Evolutionary conservation across 208 protist genomes (phyloP).

Genomic region (Crithidia fasciculata): DNA sequence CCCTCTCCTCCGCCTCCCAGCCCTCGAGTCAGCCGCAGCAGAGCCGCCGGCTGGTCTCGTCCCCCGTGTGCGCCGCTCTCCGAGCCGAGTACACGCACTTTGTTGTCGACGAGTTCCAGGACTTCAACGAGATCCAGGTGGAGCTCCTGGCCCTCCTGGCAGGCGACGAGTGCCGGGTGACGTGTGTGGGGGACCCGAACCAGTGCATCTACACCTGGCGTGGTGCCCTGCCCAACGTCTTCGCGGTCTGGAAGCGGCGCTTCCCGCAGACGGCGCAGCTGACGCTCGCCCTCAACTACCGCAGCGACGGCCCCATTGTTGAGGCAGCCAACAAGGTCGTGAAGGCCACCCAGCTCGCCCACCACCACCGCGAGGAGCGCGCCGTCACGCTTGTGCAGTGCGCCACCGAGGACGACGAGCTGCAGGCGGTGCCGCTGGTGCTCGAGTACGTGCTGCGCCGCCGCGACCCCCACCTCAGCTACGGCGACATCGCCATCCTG

Average conservation of each 20-base stretch:
- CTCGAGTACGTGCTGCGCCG: constrained; percentile 53
- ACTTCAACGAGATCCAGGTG: constrained; percentile 89
- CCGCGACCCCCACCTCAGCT: constrained; percentile 40
- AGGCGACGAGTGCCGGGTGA: constrained; percentile 80
- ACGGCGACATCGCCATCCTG: constrained; percentile 81
- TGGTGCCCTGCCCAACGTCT: constrained; percentile 74
- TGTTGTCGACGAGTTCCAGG: constrained; percentile 91
- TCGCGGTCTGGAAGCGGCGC: constrained; percentile 70
- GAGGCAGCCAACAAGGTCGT: constrained; percentile 61
- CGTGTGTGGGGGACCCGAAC: constrained; percentile 88
- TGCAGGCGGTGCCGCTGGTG: constrained; percentile 44
- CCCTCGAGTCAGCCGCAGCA: constrained; percentile 1
- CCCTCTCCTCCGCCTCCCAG: not conserved
- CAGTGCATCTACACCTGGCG: constrained; percentile 92
- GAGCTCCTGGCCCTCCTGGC: constrained; percentile 84
- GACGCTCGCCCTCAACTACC: constrained; percentile 81
- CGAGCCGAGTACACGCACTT: constrained; percentile 78
- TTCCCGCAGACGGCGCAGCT: constrained; percentile 66
- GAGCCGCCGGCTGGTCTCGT: constrained; percentile 15
- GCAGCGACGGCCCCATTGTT: constrained; percentile 78
- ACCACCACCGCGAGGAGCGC: constrained; percentile 46
- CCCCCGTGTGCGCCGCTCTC: constrained; percentile 41
- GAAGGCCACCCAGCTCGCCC: constrained; percentile 43
- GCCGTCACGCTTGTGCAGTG: constrained; percentile 48
- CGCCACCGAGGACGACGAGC: constrained; percentile 40